Evolutionary conservation across 176 grass and related monocot genomes (phyloP).

Genomic region (Musa acuminata): DNA sequence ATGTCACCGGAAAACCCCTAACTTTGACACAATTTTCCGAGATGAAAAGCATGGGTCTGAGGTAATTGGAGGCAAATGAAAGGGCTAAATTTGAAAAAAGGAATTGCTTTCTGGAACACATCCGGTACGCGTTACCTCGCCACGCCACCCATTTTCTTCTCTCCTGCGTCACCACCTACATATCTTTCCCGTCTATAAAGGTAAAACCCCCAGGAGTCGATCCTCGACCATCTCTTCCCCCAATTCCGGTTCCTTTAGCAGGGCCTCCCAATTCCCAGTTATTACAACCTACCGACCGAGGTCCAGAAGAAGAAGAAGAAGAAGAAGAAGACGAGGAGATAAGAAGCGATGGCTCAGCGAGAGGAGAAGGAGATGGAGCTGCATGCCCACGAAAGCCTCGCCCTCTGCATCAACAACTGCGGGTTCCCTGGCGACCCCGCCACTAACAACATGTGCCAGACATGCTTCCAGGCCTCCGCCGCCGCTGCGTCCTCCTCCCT

Average conservation of each 20-base stretch:
- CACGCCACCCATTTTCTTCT: background rate
- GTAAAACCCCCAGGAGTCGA: too few relatives aligned
- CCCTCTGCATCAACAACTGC: constrained; percentile 29
- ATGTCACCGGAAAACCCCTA: background rate
- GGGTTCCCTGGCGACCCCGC: constrained; percentile 18
- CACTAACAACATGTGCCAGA: constrained; percentile 22
- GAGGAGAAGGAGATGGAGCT: constrained; percentile 22
- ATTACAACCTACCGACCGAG: background rate
- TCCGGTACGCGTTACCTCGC: background rate
- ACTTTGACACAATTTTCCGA: background rate
- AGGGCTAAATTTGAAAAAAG: background rate
- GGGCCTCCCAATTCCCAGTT: too few relatives aligned
- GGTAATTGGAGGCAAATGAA: background rate
- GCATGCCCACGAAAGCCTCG: background rate
- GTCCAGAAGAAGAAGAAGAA: background rate
- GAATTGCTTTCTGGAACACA: background rate
- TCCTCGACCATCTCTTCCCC: background rate
- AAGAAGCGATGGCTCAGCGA: constrained; percentile 12
- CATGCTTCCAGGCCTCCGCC: constrained; percentile 13
- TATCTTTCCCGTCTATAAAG: too few relatives aligned
- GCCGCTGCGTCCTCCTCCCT: background rate
- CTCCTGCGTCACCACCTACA: background rate
- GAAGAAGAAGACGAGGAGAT: background rate
- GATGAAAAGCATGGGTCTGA: too few relatives aligned
- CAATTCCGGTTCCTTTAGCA: too few relatives aligned